Base-by-base conservation (phyloP, 352 stramenopile species). In the Pythium myriotylum region DNA sequence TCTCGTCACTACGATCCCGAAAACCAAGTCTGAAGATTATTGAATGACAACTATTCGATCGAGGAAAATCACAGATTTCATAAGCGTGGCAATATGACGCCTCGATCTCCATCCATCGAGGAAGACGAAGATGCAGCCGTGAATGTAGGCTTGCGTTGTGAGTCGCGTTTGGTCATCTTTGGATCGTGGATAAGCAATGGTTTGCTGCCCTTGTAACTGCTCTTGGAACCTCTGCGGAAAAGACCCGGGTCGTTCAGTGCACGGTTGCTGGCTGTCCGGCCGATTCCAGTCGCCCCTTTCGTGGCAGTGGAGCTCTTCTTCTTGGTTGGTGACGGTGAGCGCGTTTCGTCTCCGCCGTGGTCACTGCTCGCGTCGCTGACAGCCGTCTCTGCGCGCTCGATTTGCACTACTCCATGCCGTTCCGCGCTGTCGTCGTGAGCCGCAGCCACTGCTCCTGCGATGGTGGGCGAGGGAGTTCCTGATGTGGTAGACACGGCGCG, bases 151-250 rank as follows among this genome's bases (percentile, higher is more conserved):
- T 80, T 84, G 41, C 73, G 70, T 54, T 84, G 73, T 42, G 67
- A 82, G 42, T 81, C 73, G 29, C 69, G 68, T 65, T 81, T 84
- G 60, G 41, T 62, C 47, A 74, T 51, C 54, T 81, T 76, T 3
- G 58, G 29, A 9, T 72, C 65, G 49, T 65, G 53, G 1, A 58
- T 43, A 20, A 68, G 48, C 24, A 54, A 52, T 5, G 19, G 61
- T 27, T 73, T 65, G 20, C 70, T 69, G 33, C 69, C 59, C 35
- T 73, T 79, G 46, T 62, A 61, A 39, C 64, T 69, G 51, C 27
- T 62, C 66, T 88, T 89, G n/a, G 42, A 88, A 40, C 62, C 65
- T 10, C 81, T 71, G 13, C 75, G 73, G 14, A 62, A 43, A 37
- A 77, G 71, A 14, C 60, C 57, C 2, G 58, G 60, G 29, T 82